phyloP scores from a whole-genome alignment of 768 basidiomycete genomes.

The Tremella mesenterica region DNA sequence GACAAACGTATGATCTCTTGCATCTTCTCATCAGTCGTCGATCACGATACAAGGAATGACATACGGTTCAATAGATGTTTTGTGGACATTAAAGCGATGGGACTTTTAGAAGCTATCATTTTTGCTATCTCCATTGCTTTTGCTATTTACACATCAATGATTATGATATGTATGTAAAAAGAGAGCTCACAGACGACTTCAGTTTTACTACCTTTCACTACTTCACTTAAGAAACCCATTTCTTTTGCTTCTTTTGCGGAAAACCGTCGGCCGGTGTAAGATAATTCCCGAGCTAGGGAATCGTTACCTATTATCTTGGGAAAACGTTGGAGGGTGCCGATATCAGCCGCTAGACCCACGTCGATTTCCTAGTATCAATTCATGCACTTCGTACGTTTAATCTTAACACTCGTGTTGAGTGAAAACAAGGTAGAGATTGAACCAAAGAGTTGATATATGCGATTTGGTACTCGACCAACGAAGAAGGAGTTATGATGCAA shows the following conservation, averaged over 20 bases:
- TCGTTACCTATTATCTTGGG: conserved; percentile 70
- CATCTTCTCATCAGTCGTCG: conserved; percentile 44
- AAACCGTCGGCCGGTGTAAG: conserved; percentile 67
- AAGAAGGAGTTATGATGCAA: too few species aligned
- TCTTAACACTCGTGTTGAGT: too few species aligned
- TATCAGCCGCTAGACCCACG: conserved; percentile 76
- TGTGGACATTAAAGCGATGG: conserved; percentile 65
- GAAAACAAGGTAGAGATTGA: not conserved
- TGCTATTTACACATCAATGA: conserved; percentile 8
- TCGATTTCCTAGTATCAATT: conserved; percentile 89
- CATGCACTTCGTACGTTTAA: too few species aligned
- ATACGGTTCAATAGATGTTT: conserved; percentile 62
- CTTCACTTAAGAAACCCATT: conserved; percentile 65
- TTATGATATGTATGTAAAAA: not conserved
- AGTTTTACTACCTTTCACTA: conserved; percentile 58
- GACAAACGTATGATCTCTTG: conserved; percentile 66
- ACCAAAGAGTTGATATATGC: too few species aligned
- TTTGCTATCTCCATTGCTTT: conserved; percentile 61
- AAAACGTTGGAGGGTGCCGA: conserved; percentile 73
- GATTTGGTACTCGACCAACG: too few species aligned
- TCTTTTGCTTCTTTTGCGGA: conserved; percentile 57
- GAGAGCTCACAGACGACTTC: conserved; percentile 52
- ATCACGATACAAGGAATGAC: not conserved
- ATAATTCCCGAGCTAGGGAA: conserved; percentile 63
- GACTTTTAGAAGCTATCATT: conserved; percentile 64